These are phyloP conservation scores for Gynandropsis gynandra DNA, from an alignment of 345 rosid species.

Conservation along the genomic window DNA sequence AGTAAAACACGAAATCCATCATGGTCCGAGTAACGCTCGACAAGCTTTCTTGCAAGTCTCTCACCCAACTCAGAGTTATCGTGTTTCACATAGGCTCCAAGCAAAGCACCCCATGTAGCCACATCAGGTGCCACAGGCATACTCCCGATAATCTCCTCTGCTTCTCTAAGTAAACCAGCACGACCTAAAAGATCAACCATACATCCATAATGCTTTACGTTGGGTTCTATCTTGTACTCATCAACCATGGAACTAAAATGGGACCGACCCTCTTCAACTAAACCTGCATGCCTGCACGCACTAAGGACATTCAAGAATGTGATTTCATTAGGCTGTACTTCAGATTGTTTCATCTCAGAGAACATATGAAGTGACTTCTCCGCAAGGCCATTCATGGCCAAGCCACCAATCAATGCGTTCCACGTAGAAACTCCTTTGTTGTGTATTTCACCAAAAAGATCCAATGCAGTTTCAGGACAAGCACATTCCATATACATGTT, in stretches of 20 bases:
- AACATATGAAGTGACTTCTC: constrained; percentile 39
- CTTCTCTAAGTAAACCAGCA: constrained; percentile 51
- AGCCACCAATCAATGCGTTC: constrained; percentile 51
- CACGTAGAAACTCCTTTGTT: constrained; percentile 50
- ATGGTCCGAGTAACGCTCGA: constrained; percentile 51
- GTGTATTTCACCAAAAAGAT: constrained; percentile 35
- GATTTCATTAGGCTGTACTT: constrained; percentile 41
- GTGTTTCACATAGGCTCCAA: constrained; percentile 51
- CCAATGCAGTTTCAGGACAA: constrained; percentile 42
- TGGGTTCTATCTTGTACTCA: constrained; percentile 43
- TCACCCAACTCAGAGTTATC: constrained; percentile 46
- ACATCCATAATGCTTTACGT: constrained; percentile 63
- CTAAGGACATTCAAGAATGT: constrained; percentile 49
- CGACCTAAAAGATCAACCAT: constrained; percentile 78
- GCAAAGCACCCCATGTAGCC: constrained; percentile 66
- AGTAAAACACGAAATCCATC: constrained; percentile 52
- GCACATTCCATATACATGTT: constrained; percentile 64
- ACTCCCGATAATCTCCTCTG: constrained; percentile 43
- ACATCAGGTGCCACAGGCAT: constrained; percentile 64
- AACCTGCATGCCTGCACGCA: constrained; percentile 58
- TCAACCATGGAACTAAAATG: constrained; percentile 41
- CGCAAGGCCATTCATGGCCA: constrained; percentile 47
- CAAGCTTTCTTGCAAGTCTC: constrained; percentile 49
- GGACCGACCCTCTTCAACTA: constrained; percentile 43
- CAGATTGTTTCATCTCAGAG: constrained; percentile 38